phyloP scores from a whole-genome alignment of 2,329 filamentous ascomycete species.

The Diaporthe citri region DNA sequence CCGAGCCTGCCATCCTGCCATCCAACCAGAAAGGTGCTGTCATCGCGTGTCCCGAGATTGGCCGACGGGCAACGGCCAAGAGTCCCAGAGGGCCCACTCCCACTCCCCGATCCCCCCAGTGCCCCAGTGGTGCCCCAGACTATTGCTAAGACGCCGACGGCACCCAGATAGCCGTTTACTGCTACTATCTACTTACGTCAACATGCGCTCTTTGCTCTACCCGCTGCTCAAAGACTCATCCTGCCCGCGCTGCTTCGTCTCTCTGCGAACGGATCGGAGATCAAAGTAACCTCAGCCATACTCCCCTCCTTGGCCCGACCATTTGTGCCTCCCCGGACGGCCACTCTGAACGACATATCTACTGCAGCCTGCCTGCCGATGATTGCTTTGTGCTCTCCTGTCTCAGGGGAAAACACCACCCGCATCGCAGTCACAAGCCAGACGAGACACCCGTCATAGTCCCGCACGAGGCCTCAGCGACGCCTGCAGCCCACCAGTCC shows the following conservation, averaged over 20 bases:
- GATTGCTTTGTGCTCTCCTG: constrained; percentile 20
- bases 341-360: neutral
- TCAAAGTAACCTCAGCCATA: neutral
- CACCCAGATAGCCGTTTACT: constrained; percentile 2
- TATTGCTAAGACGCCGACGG: constrained; percentile 20
- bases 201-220: constrained; percentile 17
- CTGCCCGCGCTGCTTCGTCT: neutral
- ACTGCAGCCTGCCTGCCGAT: constrained; percentile 25
- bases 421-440: constrained; percentile 16
- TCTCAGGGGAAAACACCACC: constrained; percentile 17
- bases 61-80: constrained; percentile 11
- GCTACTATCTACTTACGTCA: constrained; percentile 3
- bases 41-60: constrained; percentile 28
- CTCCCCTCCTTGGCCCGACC: neutral
- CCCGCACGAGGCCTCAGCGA: neutral
- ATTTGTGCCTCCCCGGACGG: neutral
- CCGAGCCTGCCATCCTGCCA: constrained; percentile 3
- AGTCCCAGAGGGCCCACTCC: neutral
- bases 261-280: neutral
- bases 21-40: constrained; percentile 21
- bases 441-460: neutral
- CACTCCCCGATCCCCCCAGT: neutral
- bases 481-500: neutral
- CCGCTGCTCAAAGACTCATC: neutral
- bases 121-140: neutral